Evolutionary conservation across 2,329 filamentous ascomycete genomes (phyloP).

Genomic region (Geosmithia flava): DNA sequence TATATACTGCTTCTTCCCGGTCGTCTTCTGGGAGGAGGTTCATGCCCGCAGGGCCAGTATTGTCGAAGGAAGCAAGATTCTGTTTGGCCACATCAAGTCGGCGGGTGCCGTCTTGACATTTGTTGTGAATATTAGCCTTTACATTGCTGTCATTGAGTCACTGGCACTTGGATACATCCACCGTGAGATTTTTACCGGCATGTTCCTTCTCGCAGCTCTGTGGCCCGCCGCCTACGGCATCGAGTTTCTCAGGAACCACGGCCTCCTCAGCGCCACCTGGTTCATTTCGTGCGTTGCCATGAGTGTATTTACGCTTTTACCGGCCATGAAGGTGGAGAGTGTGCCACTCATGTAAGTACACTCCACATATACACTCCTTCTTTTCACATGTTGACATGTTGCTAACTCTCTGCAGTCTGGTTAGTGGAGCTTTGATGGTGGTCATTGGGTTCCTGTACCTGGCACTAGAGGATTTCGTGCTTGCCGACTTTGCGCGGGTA

Average conservation of each 20-base stretch:
- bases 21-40: conserved; percentile 95
- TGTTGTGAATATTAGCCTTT: conserved; percentile 49
- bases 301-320: conserved; percentile 83
- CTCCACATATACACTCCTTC: not conserved
- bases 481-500: conserved; percentile 28
- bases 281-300: conserved; percentile 64
- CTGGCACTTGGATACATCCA: conserved; percentile 87
- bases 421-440: conserved; percentile 70
- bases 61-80: conserved; percentile 47
- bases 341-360: conserved; percentile 55
- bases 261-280: conserved; percentile 58
- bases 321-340: conserved; percentile 75
- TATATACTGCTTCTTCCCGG: conserved; percentile 80
- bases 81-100: conserved; percentile 59
- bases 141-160: conserved; percentile 65
- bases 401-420: conserved; percentile 35
- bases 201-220: conserved; percentile 62
- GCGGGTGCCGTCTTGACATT: conserved; percentile 45
- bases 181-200: conserved; percentile 71
- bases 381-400: not conserved
- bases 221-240: conserved; percentile 71
- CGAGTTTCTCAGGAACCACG: conserved; percentile 57
- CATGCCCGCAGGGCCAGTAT: conserved; percentile 65
- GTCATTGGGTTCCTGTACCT: conserved; percentile 67
- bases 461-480: conserved; percentile 56